Evolutionary conservation across 2,329 filamentous ascomycete genomes (phyloP), one percentile per base, ranked within the genome.

Genomic region (Zymoseptoria tritici): DNA sequence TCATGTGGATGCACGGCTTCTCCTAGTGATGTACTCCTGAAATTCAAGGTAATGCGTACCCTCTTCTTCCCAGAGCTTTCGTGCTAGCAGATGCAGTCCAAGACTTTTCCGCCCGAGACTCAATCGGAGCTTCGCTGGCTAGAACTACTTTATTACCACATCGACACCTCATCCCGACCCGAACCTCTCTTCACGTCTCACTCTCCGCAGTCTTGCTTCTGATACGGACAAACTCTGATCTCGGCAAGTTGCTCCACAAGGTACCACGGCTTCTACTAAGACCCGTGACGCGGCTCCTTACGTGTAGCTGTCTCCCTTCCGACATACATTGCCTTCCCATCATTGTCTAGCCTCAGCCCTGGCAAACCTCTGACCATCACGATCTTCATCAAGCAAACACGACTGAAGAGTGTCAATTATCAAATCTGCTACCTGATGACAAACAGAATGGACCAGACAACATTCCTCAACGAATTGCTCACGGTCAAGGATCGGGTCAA

Each of bases 401-500:
- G 11, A 29, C 8, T 7, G 36, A 46, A 46, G 5, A 7, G 36
- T 46, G 16, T 46, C 13, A 5, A 16, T 46, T 16, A n/a, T 16
- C 36, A n/a, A 46, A 4, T 46, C 13, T 46, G 36, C 36, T 16
- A n/a, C 36, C 36, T 46, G 13, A n/a, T n/a, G 16, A 16, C 36
- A 19, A 52, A 31, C 42, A 54, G 26, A 55, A 70, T 70, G 68
- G 66, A 69, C 61, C 62, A 67, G 49, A 52, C 22, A n/a, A 63
- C 62, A 11, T 70, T 69, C 57, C 62, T 66, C 24, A 59, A 53
- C 20, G 63, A 69, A 61, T 62, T 70, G n/a, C 54, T 61, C 16
- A 51, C 60, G 51, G 64, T 69, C 31, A 68, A 69, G 36, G 51
- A 60, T n/a, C 65, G 62, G 11, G 60, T 70, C 51, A 54, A 57